Evolutionary conservation across 371 early-diverging fungal genomes (phyloP).

Genomic region (Parasitella parasitica): DNA sequence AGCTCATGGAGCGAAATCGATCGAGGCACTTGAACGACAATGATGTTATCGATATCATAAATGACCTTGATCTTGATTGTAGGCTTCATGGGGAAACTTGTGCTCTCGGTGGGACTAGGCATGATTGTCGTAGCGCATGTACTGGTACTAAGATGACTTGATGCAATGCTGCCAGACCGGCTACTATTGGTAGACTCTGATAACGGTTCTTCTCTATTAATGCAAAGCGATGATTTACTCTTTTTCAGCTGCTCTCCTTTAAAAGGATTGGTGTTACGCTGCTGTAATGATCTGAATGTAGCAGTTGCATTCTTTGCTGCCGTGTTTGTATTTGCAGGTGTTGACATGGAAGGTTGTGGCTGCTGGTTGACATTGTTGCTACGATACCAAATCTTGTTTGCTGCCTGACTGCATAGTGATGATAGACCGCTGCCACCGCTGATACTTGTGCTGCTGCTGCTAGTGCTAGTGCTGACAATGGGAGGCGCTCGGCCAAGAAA

Average conservation of each 20-base stretch:
- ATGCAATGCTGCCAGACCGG: neutral
- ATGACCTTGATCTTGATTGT: conserved; percentile 40
- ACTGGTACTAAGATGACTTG: neutral
- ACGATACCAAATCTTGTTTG: conserved; percentile 20
- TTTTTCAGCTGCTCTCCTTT: conserved; percentile 12
- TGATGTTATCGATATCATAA: conserved; percentile 36
- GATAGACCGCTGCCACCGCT: conserved; percentile 12
- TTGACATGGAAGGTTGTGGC: conserved; percentile 21
- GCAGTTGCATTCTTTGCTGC: neutral
- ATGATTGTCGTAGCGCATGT: neutral
- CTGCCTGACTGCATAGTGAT: conserved; percentile 28
- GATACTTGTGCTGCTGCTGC: neutral
- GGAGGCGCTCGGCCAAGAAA: conserved; percentile 16
- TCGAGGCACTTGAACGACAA: conserved; percentile 36
- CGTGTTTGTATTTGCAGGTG: neutral
- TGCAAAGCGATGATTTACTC: conserved; percentile 17
- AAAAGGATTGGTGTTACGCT: neutral
- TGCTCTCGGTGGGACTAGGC: neutral
- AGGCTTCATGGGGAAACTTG: neutral
- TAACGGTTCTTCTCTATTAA: neutral
- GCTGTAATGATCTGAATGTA: conserved; percentile 1
- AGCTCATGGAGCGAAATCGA: conserved; percentile 24
- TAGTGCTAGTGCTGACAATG: neutral
- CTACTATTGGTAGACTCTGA: neutral
- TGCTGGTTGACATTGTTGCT: neutral